Evolutionary conservation across 208 protist genomes (phyloP).

Genomic region (Trypanosoma avium): DNA sequence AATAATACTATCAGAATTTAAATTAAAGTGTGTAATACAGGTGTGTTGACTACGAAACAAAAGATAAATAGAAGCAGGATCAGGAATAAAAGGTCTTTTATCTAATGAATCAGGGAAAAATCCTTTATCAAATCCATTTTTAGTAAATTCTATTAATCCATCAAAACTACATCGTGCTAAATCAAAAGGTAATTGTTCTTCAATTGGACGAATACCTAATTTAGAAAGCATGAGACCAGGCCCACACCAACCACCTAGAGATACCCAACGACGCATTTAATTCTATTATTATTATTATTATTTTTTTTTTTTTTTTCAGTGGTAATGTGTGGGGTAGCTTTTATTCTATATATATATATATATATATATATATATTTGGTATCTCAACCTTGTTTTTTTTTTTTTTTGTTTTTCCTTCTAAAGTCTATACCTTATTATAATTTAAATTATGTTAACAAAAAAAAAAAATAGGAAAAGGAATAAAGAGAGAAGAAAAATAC

Average conservation of each 20-base stretch:
- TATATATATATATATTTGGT: not conserved
- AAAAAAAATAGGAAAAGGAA: conserved; percentile 2
- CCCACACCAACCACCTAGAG: conserved; percentile 82
- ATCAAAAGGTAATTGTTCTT: conserved; percentile 75
- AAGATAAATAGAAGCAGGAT: conserved; percentile 70
- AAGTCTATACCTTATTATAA: too few species aligned
- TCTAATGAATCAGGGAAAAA: conserved; percentile 33
- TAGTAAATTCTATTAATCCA: conserved; percentile 64
- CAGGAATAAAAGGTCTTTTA: conserved; percentile 35
- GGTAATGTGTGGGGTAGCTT: too few species aligned
- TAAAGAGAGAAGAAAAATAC: conserved; percentile 13
- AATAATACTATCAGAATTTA: conserved; percentile 58
- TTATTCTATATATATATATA: not conserved
- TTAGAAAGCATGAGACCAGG: conserved; percentile 79
- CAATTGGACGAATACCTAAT: conserved; percentile 41
- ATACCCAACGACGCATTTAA: conserved; percentile 74
- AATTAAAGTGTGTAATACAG: conserved; percentile 81
- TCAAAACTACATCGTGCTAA: conserved; percentile 81
- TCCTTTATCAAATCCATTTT: conserved; percentile 39
- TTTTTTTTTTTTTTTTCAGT: conserved; percentile 8
- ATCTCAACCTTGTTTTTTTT: not conserved
- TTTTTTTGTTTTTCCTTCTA: conserved; percentile 4
- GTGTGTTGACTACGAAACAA: conserved; percentile 79
- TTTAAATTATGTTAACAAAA: conserved; percentile 6
- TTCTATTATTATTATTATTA: not conserved